Evolutionary conservation across 2,329 filamentous ascomycete species (phyloP).

Genomic region (Daldinia sp.): DNA sequence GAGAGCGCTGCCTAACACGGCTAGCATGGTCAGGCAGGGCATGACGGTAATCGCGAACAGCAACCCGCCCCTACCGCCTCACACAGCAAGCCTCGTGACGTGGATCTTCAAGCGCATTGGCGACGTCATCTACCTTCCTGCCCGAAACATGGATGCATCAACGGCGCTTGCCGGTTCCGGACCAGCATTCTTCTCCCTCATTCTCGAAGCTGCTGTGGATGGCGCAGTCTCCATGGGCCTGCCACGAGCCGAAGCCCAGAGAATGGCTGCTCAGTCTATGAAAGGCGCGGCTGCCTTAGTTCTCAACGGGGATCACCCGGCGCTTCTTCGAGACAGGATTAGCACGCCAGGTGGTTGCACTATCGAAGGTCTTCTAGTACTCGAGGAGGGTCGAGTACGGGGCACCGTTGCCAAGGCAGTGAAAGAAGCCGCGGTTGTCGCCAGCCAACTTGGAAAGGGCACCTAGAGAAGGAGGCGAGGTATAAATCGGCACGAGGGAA

Average conservation of each 20-base stretch:
- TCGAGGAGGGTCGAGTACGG: constrained; percentile 79
- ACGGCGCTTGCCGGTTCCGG: constrained; percentile 81
- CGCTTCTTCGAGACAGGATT: constrained; percentile 80
- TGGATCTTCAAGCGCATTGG: constrained; percentile 85
- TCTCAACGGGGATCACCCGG: constrained; percentile 78
- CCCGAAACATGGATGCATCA: constrained; percentile 76
- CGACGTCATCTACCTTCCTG: constrained; percentile 74
- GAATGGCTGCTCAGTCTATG: constrained; percentile 86
- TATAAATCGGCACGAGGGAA: constrained; percentile 5
- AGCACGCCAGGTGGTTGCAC: constrained; percentile 82
- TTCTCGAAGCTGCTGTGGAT: constrained; percentile 81
- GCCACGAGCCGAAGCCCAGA: constrained; percentile 76
- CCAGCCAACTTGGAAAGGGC: constrained; percentile 72
- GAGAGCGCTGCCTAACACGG: constrained; percentile 87
- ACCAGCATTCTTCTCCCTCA: constrained; percentile 80
- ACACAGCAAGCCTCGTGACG: constrained; percentile 69
- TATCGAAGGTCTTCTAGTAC: constrained; percentile 77
- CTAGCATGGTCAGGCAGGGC: constrained; percentile 79
- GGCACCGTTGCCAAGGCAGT: constrained; percentile 76
- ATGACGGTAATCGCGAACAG: constrained; percentile 83
- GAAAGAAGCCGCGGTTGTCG: constrained; percentile 76
- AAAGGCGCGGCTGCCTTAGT: constrained; percentile 77
- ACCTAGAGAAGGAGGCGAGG: constrained; percentile 59
- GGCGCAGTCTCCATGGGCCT: constrained; percentile 84
- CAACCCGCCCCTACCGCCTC: constrained; percentile 66